Percentiles rank a stretch among this genome's conserved stretches.
phyloP scores from a whole-genome alignment of 2,329 filamentous ascomycete genomes.

The Scortechinia acanthostroma region DNA sequence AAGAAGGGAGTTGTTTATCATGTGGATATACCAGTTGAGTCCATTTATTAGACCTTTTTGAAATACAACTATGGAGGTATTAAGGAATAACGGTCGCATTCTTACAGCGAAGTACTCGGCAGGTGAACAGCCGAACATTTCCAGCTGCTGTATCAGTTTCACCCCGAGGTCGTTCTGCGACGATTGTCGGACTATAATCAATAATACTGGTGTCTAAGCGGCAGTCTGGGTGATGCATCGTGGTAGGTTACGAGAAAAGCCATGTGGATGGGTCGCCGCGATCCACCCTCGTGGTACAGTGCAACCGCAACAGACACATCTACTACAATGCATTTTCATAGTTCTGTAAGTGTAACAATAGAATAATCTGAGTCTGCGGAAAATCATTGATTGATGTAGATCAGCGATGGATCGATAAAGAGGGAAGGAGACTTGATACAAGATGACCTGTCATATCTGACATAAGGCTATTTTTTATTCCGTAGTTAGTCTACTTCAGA shows the following conservation, averaged over 20 bases:
- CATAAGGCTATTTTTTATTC: no score
- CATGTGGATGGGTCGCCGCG: neutral
- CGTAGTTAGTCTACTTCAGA: no score
- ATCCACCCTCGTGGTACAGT: neutral
- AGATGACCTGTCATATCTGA: no score
- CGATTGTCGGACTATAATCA: neutral
- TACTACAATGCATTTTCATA: neutral
- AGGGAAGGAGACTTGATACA: neutral
- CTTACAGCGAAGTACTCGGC: no score
- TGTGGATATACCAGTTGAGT: no score
- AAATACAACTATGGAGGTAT: no score
- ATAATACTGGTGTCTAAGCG: neutral
- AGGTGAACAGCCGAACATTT: no score
- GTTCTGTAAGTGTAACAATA: neutral
- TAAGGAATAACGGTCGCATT: no score
- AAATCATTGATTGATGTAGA: neutral
- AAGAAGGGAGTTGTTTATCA: no score
- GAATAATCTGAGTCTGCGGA: neutral
- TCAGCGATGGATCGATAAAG: neutral
- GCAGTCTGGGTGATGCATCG: neutral
- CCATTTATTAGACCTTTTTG: no score
- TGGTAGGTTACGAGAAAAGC: neutral
- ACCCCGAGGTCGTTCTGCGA: neutral
- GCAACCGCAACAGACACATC: neutral
- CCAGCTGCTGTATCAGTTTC: neutral